Evolutionary conservation across 2,329 filamentous ascomycete genomes (phyloP).

Genomic region (Colletotrichum camelliae): DNA sequence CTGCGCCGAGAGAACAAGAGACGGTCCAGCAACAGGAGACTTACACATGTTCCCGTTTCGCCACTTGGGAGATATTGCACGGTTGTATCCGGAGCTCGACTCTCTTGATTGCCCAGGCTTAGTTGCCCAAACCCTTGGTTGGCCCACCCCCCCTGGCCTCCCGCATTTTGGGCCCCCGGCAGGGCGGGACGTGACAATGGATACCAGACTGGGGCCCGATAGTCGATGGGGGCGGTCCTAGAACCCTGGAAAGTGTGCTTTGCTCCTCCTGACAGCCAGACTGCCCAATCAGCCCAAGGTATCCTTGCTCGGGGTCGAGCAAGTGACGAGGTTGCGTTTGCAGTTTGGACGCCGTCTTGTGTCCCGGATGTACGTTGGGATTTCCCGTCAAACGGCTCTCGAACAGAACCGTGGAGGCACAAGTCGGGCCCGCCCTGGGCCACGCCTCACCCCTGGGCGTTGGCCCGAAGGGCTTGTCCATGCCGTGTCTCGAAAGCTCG

Average conservation of each 20-base stretch:
- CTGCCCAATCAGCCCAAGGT: slow-evolving; percentile 2
- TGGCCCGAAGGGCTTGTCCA: not conserved
- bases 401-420: not conserved
- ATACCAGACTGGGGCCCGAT: not conserved
- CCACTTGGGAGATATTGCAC: not conserved
- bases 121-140: not conserved
- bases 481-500: slow-evolving; percentile 6
- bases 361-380: not conserved
- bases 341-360: not conserved
- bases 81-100: not conserved
- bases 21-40: slow-evolving; percentile 15
- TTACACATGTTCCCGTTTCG: slow-evolving; percentile 10
- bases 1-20: not conserved
- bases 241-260: slow-evolving; percentile 1
- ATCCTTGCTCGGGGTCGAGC: not conserved
- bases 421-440: not conserved
- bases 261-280: not conserved
- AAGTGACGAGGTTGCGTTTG: slow-evolving; percentile 12
- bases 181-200: slow-evolving; percentile 8
- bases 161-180: slow-evolving; percentile 11
- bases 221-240: not conserved
- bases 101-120: not conserved
- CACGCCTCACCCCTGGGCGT: slow-evolving; percentile 8
- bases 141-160: slow-evolving; percentile 1
- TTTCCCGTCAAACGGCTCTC: slow-evolving; percentile 9